phyloP scores from a whole-genome alignment of 2,329 filamentous ascomycete species.

The Nothophaeocryptopus gaeumannii region DNA sequence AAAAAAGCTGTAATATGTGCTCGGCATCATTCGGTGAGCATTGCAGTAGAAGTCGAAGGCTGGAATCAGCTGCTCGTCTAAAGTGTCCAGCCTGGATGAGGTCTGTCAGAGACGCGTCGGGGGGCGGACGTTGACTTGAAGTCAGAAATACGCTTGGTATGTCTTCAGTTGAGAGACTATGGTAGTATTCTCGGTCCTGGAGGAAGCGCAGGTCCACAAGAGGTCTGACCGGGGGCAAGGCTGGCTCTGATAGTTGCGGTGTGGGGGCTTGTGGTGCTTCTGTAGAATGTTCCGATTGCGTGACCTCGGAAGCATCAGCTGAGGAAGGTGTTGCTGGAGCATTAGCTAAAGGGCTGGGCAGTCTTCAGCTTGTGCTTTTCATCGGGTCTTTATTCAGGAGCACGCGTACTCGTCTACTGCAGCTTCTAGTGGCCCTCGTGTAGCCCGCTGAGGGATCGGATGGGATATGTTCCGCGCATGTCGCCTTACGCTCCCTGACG shows the following conservation, averaged over 20 bases:
- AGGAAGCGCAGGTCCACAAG: constrained; percentile 75
- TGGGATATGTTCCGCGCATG: constrained; percentile 33
- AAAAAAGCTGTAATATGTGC: constrained; percentile 72
- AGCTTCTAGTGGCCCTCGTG: constrained; percentile 71
- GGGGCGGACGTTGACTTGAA: constrained; percentile 61
- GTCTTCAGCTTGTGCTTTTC: constrained; percentile 19
- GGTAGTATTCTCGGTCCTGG: constrained; percentile 76
- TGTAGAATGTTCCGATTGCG: constrained; percentile 1
- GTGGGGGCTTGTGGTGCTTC: constrained; percentile 2
- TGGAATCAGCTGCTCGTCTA: constrained; percentile 54
- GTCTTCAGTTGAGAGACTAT: constrained; percentile 66
- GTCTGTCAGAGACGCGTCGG: constrained; percentile 62
- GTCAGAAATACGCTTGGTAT: constrained; percentile 66
- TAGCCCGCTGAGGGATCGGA: constrained; percentile 61
- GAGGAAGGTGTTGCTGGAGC: constrained; percentile 19
- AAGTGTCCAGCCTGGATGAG: constrained; percentile 75
- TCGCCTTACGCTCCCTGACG: constrained; percentile 29
- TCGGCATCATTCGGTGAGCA: constrained; percentile 56
- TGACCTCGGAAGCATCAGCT: background rate
- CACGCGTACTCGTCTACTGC: constrained; percentile 62
- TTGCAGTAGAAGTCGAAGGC: constrained; percentile 41
- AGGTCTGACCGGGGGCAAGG: constrained; percentile 9
- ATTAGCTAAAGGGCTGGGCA: constrained; percentile 27
- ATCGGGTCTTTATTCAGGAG: background rate
- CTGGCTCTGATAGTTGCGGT: constrained; percentile 16